Evolutionary conservation across 345 rosid genomes (phyloP).

Genomic region (Acer yangbiense): DNA sequence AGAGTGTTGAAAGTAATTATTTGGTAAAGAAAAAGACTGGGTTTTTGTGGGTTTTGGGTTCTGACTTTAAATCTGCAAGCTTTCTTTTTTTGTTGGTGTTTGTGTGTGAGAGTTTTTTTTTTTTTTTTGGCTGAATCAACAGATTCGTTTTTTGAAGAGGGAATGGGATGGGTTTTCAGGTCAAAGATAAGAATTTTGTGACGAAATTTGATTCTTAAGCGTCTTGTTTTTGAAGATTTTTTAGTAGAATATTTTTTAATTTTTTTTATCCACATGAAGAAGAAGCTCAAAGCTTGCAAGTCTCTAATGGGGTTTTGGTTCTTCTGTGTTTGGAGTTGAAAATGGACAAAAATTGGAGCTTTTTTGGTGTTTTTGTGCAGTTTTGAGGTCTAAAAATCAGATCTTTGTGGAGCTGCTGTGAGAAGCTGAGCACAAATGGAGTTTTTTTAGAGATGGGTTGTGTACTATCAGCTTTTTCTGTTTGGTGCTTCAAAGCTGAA

Average conservation of each 20-base stretch:
- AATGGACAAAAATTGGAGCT: conserved; percentile 8
- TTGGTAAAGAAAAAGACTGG: not conserved
- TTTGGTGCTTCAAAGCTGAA: not conserved
- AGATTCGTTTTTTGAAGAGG: conserved; percentile 22
- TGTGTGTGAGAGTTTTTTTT: not conserved
- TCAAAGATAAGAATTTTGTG: conserved; percentile 34
- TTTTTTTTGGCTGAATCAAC: conserved; percentile 7
- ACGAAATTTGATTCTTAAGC: conserved; percentile 39
- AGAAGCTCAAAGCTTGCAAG: conserved; percentile 9
- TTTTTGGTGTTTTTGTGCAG: conserved; percentile 5
- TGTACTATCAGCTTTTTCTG: not conserved
- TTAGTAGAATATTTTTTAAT: conserved; percentile 13
- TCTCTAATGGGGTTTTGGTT: not conserved
- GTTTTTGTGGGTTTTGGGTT: conserved; percentile 9
- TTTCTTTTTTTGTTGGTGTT: not conserved
- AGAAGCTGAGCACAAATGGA: conserved; percentile 17
- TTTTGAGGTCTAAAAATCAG: conserved; percentile 29
- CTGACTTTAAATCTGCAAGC: conserved; percentile 14
- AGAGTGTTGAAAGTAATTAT: not conserved
- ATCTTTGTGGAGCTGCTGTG: conserved; percentile 18
- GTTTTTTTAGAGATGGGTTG: conserved; percentile 5
- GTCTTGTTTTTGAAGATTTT: conserved; percentile 56
- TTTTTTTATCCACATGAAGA: not conserved
- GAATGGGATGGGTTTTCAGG: conserved; percentile 16
- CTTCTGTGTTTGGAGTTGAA: not conserved